Conservation (phyloP, 2,329 filamentous ascomycete species). For the Chrysosphaeria jannelii region DNA sequence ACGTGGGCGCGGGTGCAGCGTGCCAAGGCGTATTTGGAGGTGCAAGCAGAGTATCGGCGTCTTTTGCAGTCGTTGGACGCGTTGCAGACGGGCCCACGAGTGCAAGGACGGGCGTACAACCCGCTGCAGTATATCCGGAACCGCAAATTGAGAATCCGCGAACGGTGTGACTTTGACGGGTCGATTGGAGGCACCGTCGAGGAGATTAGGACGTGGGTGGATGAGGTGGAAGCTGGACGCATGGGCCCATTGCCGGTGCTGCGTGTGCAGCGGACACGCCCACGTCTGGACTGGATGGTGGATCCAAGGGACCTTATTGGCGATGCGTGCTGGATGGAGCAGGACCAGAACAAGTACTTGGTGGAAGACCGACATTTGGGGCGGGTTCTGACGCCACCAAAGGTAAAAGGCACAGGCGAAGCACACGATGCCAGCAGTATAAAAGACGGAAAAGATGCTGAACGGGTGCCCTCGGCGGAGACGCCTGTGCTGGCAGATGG, state of each 20-base stretch:
- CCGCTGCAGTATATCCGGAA: slow-evolving; percentile 83
- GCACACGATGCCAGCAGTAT: no score
- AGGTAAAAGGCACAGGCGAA: no score
- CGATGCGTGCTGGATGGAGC: slow-evolving; percentile 74
- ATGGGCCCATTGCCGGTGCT: neutral
- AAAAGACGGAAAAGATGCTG: no score
- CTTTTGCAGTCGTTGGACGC: slow-evolving; percentile 23
- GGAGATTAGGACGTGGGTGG: no score
- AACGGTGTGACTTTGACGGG: slow-evolving; percentile 43
- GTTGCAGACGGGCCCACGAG: slow-evolving; percentile 21
- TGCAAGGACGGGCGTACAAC: slow-evolving; percentile 67
- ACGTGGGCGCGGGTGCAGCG: slow-evolving; percentile 62
- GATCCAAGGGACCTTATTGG: slow-evolving; percentile 65
- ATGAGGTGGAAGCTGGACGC: slow-evolving; percentile 20
- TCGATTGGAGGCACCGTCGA: slow-evolving; percentile 35
- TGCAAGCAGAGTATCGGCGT: slow-evolving; percentile 58
- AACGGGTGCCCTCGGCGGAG: no score
- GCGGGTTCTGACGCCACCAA: no score
- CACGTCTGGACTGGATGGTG: slow-evolving; percentile 60
- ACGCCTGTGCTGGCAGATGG: no score
- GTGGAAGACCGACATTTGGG: slow-evolving; percentile 56
- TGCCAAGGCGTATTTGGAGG: slow-evolving; percentile 58
- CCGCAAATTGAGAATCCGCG: slow-evolving; percentile 52
- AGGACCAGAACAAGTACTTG: slow-evolving; percentile 46
- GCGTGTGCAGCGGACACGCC: slow-evolving; percentile 37